Conservation (phyloP, 2,329 filamentous ascomycete genomes). For the Diplodia intermedia region DNA sequence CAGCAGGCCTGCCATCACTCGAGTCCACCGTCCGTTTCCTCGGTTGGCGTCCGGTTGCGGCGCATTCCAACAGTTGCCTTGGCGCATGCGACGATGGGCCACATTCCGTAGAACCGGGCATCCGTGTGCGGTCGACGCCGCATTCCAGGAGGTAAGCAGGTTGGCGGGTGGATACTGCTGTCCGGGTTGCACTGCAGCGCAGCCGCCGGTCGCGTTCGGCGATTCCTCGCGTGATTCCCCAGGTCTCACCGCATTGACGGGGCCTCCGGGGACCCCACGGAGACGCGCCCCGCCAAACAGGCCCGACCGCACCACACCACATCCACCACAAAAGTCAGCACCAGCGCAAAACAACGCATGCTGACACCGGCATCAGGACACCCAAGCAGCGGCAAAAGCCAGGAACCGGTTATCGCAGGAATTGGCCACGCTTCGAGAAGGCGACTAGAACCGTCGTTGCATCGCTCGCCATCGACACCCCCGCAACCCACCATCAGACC, state of each 20-base stretch:
- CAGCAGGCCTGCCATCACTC: slow-evolving; percentile 2
- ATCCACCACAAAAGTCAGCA: not conserved
- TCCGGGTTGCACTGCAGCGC: slow-evolving; percentile 4
- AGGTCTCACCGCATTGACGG: slow-evolving; percentile 9
- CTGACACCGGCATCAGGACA: not conserved
- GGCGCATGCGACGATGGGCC: not conserved
- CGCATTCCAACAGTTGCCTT: not conserved
- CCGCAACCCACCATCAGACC: not conserved
- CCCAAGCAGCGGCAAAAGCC: not conserved
- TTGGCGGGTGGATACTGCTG: not conserved
- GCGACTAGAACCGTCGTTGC: not conserved
- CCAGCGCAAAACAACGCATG: slow-evolving; percentile 1
- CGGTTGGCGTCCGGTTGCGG: slow-evolving; percentile 11
- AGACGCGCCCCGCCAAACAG: not conserved
- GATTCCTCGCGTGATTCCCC: slow-evolving; percentile 22
- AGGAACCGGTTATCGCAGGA: not conserved
- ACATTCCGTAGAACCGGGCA: not conserved
- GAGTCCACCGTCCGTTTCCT: not conserved
- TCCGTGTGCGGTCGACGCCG: slow-evolving; percentile 6
- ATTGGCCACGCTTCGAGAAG: not conserved
- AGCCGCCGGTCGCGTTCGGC: slow-evolving; percentile 1
- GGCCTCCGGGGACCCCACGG: slow-evolving; percentile 12
- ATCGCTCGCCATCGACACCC: not conserved
- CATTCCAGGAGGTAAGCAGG: not conserved
- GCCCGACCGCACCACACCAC: not conserved